phyloP scores from a whole-genome alignment of 257 asterid genomes.

The Nicotiana knightiana region DNA sequence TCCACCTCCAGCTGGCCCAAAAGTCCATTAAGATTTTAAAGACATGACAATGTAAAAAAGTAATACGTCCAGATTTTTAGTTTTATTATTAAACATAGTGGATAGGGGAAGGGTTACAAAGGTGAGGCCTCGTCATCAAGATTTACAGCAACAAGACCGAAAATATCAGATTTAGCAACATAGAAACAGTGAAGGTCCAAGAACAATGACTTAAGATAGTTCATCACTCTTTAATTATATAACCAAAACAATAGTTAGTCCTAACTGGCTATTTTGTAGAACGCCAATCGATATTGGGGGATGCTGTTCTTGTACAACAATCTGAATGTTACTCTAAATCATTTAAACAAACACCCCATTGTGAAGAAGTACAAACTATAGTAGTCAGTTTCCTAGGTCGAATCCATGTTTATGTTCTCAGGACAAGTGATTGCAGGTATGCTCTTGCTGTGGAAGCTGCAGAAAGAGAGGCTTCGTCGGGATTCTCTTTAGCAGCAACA shows the following conservation, averaged over 20 bases:
- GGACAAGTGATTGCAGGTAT: slow-evolving; percentile 53
- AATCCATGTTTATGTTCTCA: slow-evolving; percentile 16
- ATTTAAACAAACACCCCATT: neutral
- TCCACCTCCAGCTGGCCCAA: too few species aligned
- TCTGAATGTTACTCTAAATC: neutral
- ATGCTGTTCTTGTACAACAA: neutral
- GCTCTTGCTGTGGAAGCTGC: slow-evolving; percentile 72
- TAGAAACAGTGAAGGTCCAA: too few species aligned
- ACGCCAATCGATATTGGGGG: neutral
- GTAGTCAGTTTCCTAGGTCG: neutral
- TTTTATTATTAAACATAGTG: too few species aligned
- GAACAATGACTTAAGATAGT: neutral
- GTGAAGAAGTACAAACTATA: neutral
- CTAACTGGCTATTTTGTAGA: neutral
- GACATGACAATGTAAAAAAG: too few species aligned
- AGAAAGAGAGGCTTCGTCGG: slow-evolving; percentile 60
- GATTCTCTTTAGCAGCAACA: slow-evolving; percentile 59
- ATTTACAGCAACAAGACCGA: too few species aligned
- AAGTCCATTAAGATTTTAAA: too few species aligned
- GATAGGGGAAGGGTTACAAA: too few species aligned
- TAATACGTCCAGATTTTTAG: too few species aligned
- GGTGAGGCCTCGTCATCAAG: too few species aligned
- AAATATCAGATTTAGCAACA: too few species aligned
- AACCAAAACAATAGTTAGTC: neutral
- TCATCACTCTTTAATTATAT: neutral